These are phyloP conservation scores for Thraustochytrium striatum DNA, from an alignment of 352 stramenopile genomes.

Conservation along the genomic window DNA sequence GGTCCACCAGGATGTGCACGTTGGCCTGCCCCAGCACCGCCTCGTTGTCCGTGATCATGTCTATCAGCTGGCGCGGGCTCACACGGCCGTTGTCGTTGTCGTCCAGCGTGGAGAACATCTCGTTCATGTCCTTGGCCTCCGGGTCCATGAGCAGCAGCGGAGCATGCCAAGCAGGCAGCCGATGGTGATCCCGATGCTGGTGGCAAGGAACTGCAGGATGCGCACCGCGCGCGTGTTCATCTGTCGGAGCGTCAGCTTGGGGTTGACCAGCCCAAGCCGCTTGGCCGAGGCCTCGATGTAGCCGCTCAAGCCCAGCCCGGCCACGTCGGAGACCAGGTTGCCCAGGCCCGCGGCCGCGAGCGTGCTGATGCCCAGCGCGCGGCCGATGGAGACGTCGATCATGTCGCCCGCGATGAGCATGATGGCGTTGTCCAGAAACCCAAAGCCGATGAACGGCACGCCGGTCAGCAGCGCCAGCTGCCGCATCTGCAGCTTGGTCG, in stretches of 20 bases:
- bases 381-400: conserved; percentile 70
- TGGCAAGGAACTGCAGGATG: conserved; percentile 43
- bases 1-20: not conserved
- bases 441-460: conserved; percentile 92
- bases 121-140: conserved; percentile 41
- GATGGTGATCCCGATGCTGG: conserved; percentile 68
- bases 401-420: conserved; percentile 81
- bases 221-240: conserved; percentile 51
- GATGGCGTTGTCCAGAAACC: conserved; percentile 95
- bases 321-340: conserved; percentile 67
- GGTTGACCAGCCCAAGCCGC: conserved; percentile 62
- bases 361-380: conserved; percentile 75
- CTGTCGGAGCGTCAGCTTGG: conserved; percentile 65
- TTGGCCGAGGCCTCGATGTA: conserved; percentile 73
- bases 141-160: conserved; percentile 67
- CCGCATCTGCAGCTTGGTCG: conserved; percentile 11
- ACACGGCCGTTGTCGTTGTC: not conserved
- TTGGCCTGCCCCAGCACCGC: not conserved
- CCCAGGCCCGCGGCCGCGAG: conserved; percentile 75
- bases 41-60: not conserved
- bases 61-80: conserved; percentile 4
- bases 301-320: conserved; percentile 62
- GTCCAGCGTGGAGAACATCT: conserved; percentile 36
- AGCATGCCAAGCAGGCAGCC: conserved; percentile 82
- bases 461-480: conserved; percentile 60